These are phyloP conservation scores for Torulaspora delbrueckii DNA, from an alignment of 805 yeast genomes.

Conservation along the genomic window DNA sequence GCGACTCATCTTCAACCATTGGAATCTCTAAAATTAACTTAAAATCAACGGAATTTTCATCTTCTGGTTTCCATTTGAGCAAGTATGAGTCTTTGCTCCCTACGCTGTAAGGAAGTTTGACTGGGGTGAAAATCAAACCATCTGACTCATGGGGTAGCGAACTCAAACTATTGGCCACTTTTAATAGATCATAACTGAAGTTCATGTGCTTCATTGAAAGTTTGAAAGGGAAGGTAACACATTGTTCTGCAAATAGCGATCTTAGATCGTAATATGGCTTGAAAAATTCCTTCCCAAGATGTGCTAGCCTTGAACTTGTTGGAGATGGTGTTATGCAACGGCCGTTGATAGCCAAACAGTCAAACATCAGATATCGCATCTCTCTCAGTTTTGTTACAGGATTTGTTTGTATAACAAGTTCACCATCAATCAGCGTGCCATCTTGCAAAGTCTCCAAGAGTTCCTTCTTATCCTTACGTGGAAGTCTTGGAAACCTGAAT, in stretches of 20 bases:
- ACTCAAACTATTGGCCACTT: slow-evolving; percentile 66
- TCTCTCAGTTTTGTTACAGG: slow-evolving; percentile 55
- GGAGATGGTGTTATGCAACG: slow-evolving; percentile 62
- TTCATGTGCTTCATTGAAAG: slow-evolving; percentile 86
- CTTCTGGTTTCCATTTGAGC: slow-evolving; percentile 95
- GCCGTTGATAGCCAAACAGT: slow-evolving; percentile 81
- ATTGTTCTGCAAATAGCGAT: slow-evolving; percentile 63
- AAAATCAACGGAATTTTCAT: slow-evolving; percentile 91
- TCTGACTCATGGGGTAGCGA: slow-evolving; percentile 83
- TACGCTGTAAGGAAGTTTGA: slow-evolving; percentile 76
- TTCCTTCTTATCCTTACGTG: slow-evolving; percentile 32
- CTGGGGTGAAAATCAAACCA: slow-evolving; percentile 90
- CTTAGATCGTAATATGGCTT: slow-evolving; percentile 76
- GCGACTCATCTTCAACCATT: slow-evolving; percentile 31
- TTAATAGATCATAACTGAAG: slow-evolving; percentile 68
- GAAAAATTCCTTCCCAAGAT: slow-evolving; percentile 73
- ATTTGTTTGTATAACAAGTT: slow-evolving; percentile 67
- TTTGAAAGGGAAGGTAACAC: slow-evolving; percentile 75
- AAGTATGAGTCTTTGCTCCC: slow-evolving; percentile 80
- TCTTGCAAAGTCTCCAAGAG: slow-evolving; percentile 56
- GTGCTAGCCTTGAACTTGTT: slow-evolving; percentile 78
- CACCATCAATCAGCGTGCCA: slow-evolving; percentile 92
- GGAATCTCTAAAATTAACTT: slow-evolving; percentile 48
- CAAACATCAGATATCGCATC: slow-evolving; percentile 80
- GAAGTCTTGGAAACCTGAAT: slow-evolving; percentile 70